Evolutionary conservation across 2,329 filamentous ascomycete genomes (phyloP).

Genomic region (Fusarium phyllophilum): DNA sequence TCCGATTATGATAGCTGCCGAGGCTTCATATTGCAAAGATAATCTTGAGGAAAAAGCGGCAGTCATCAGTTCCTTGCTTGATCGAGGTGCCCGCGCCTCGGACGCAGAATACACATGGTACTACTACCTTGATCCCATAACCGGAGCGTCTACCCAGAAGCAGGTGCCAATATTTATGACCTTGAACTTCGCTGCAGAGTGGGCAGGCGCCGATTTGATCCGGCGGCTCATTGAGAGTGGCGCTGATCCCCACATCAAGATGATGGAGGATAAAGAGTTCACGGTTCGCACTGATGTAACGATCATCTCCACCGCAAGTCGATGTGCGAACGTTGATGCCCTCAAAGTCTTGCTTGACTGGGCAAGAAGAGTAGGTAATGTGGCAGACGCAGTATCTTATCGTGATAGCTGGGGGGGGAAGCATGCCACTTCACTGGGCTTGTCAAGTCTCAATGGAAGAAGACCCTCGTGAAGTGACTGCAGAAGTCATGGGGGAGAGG

Average conservation of each 20-base stretch:
- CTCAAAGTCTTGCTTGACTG: background rate
- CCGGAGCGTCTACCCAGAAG: fast-evolving
- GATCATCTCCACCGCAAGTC: background rate
- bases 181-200: background rate
- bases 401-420: background rate
- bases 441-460: background rate
- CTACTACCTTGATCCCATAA: background rate
- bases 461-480: background rate
- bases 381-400: background rate
- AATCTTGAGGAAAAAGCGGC: background rate
- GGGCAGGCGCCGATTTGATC: background rate
- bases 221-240: background rate
- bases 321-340: background rate
- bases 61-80: background rate
- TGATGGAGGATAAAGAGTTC: background rate
- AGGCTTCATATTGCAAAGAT: background rate
- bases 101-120: background rate
- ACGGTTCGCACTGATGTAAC: background rate
- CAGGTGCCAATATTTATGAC: fast-evolving
- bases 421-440: background rate
- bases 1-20: fast-evolving
- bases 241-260: background rate
- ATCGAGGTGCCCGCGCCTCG: background rate
- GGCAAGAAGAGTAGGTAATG: fast-evolving
- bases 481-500: fast-evolving